These are phyloP conservation scores for Boletus hoseneyae DNA, from an alignment of 1,284 basidiomycete species.

Conservation along the genomic window DNA sequence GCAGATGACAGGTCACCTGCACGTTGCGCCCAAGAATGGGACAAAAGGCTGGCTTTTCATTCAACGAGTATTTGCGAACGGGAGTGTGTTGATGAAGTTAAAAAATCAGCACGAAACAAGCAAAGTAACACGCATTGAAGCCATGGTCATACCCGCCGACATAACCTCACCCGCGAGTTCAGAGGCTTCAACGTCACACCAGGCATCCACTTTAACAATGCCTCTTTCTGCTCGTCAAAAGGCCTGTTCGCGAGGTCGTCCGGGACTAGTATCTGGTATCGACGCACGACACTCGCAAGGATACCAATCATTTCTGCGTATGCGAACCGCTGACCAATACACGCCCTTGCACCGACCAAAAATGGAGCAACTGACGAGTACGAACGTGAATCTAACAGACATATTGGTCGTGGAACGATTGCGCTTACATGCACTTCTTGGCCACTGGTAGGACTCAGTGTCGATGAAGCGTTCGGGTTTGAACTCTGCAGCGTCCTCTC, in stretches of 20 bases:
- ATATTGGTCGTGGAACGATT: background rate
- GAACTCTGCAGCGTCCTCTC: conserved; percentile 40
- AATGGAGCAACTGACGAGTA: conserved; percentile 34
- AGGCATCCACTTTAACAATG: conserved; percentile 32
- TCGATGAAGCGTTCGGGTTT: conserved; percentile 49
- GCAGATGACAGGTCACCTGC: no score
- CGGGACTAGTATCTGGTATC: conserved; percentile 32
- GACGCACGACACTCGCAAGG: conserved; percentile 30
- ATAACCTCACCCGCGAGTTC: conserved; percentile 23
- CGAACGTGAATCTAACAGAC: background rate
- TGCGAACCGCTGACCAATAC: conserved; percentile 40
- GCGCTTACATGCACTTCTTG: conserved; percentile 32
- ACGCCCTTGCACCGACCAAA: conserved; percentile 37
- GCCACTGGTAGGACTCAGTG: conserved; percentile 36
- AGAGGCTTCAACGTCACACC: conserved; percentile 32
- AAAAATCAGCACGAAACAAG: no score
- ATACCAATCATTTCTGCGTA: conserved; percentile 27
- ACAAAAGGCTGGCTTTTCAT: no score
- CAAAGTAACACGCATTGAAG: background rate
- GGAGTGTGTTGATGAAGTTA: no score
- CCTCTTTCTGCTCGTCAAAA: conserved; percentile 28
- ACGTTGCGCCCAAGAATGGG: no score
- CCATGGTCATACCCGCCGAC: conserved; percentile 15
- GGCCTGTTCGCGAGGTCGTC: conserved; percentile 29
- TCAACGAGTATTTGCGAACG: no score